Evolutionary conservation across 2,329 filamentous ascomycete species (phyloP).

Genomic region (Trichoderma lentiforme): DNA sequence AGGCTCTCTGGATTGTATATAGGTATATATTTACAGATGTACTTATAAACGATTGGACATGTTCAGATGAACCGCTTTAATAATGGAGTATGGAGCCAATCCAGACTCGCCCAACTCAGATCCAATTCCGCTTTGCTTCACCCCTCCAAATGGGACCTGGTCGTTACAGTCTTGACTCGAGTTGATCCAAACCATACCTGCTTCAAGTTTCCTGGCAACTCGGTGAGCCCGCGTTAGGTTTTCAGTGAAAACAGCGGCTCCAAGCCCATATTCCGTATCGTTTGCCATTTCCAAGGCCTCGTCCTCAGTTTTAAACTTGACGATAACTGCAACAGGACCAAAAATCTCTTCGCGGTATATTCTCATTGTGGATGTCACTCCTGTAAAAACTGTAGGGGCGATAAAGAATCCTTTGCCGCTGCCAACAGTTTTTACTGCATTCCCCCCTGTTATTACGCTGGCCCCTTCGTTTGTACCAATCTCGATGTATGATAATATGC

Average conservation of each 20-base stretch:
- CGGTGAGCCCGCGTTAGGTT: constrained; percentile 24
- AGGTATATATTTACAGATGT: background rate
- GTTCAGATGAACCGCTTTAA: background rate
- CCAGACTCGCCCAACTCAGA: background rate
- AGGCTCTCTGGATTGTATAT: no score
- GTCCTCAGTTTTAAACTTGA: background rate
- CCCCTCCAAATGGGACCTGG: constrained; percentile 32
- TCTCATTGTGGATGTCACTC: background rate
- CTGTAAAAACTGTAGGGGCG: background rate
- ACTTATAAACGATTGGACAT: background rate
- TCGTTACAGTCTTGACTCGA: constrained; percentile 20
- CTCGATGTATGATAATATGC: constrained; percentile 29
- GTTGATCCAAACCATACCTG: constrained; percentile 62
- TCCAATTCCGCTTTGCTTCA: background rate
- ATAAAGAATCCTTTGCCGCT: background rate
- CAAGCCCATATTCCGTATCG: background rate
- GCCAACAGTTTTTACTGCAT: background rate
- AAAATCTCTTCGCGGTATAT: background rate
- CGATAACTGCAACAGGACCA: background rate
- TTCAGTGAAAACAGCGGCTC: background rate
- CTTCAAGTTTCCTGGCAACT: constrained; percentile 52
- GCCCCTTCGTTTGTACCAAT: background rate
- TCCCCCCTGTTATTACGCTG: background rate
- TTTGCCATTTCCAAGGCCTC: background rate
- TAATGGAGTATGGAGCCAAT: background rate